A percentile compares a stretch with the other conserved stretches of the same genome.
Evolutionary conservation across 2,329 filamentous ascomycete genomes (phyloP).

Genomic region (Zymoseptoria passerinii): DNA sequence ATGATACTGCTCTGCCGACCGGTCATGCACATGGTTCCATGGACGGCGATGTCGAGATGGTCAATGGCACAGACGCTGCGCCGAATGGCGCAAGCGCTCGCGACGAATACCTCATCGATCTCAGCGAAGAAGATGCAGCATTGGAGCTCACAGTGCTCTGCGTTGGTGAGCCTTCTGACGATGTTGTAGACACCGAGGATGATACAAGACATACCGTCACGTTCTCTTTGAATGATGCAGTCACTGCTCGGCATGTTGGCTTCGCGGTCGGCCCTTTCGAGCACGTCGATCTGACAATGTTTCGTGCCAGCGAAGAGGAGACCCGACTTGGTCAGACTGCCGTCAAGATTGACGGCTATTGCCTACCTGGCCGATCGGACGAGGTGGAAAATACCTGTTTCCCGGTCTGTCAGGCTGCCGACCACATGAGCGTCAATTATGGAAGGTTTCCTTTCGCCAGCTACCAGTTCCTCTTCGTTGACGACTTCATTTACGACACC

Average conservation of each 20-base stretch:
- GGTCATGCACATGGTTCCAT: conserved; percentile 31
- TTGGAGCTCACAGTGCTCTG: conserved; percentile 86
- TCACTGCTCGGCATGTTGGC: conserved; percentile 81
- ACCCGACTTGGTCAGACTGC: conserved; percentile 83
- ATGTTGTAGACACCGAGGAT: conserved; percentile 66
- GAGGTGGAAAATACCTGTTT: conserved; percentile 83
- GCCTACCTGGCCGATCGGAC: conserved; percentile 70
- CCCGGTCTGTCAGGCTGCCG: conserved; percentile 77
- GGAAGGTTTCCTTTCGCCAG: conserved; percentile 85
- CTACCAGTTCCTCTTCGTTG: conserved; percentile 90
- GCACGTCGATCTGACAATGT: conserved; percentile 74
- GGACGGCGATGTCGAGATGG: conserved; percentile 31
- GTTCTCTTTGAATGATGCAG: conserved; percentile 66
- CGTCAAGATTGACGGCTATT: conserved; percentile 84
- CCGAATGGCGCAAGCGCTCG: conserved; percentile 24
- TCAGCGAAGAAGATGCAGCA: conserved; percentile 71
- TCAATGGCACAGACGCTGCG: conserved; percentile 26
- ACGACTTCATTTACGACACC: conserved; percentile 72
- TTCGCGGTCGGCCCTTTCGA: conserved; percentile 95
- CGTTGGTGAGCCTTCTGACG: conserved; percentile 80
- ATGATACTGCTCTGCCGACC: conserved; percentile 16
- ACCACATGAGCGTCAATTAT: conserved; percentile 81
- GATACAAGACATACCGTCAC: conserved; percentile 78
- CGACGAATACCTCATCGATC: conserved; percentile 35
- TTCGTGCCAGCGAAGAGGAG: conserved; percentile 82